Evolutionary conservation across 2,329 filamentous ascomycete species (phyloP), one percentile per base, ranked within the genome.

Genomic region (Myrmaecium sp.): DNA sequence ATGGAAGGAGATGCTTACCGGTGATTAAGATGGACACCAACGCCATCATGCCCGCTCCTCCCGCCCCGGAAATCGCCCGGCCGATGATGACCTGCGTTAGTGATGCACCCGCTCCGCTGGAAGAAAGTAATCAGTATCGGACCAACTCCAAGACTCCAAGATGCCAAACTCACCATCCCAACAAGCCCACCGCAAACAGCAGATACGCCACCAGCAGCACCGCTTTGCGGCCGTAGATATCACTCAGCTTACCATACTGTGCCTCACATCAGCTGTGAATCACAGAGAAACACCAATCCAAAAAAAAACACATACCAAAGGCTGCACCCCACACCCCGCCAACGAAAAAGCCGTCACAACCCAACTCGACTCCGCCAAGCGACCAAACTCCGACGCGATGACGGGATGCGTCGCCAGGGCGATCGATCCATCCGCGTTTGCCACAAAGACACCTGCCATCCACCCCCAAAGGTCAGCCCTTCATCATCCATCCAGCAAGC

Each of bases 381-480:
- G 44, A 27, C 54, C 36, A 31, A 62, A 61, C 12, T 60, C 54
- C 0, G 58, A 60, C 0, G 57, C 47, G 21, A 62, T 55, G n/a
- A 45, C 55, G 1, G 66, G 64, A 31, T 75, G 69, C 0, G 74
- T 76, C 0, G 76, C 74, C 17, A 81, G 51, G 0, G 81, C 61
- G 0, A 81, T 52, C 1, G 69, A 73, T 0, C 55, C 51, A 39
- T 82, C 76, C 10, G 66, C 64, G 29, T 73, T 71, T 5, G 66
- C 64, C 8, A 77, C 64, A 36, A 81, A 78, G 9, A 74, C 67
- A 7, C 67, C 68, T 58, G 25, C 5, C 5, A 31, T n/a, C n/a
- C n/a, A 4, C 4, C 5, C 12, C 17, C 5, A 5, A 9, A 1
- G 26, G 10, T 12, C 10, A 2, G 19, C 17, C 7, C 21, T 18